Percentiles rank a stretch among this genome's conserved stretches.
phyloP scores from a whole-genome alignment of 1,284 basidiomycete genomes.

The Leccinum griseonigrum region DNA sequence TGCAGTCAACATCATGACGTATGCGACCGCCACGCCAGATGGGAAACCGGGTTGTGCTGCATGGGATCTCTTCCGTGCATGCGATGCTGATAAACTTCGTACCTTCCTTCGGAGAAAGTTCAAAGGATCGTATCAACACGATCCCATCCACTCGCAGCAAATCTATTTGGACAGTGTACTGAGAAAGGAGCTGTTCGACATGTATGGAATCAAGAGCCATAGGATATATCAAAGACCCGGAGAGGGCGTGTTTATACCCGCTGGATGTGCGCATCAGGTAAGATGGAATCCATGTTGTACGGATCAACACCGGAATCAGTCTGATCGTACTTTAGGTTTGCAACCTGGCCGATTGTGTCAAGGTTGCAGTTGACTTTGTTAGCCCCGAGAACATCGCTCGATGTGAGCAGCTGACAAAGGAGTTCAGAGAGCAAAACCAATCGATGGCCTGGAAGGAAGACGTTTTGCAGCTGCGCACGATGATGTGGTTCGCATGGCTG shows the following conservation, averaged over 20 bases:
- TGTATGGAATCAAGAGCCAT: constrained; percentile 73
- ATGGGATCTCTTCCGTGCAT: constrained; percentile 88
- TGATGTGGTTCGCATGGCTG: constrained; percentile 92
- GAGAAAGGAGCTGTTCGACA: constrained; percentile 65
- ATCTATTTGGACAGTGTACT: constrained; percentile 79
- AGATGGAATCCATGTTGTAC: constrained; percentile 23
- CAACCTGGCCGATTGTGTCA: constrained; percentile 90
- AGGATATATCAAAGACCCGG: constrained; percentile 87
- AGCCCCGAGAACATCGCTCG: constrained; percentile 87
- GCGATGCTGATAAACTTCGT: constrained; percentile 80
- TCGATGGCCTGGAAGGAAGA: constrained; percentile 91
- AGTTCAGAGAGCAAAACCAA: constrained; percentile 89
- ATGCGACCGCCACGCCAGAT: constrained; percentile 59
- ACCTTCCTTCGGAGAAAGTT: constrained; percentile 65
- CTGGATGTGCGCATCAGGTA: constrained; percentile 94
- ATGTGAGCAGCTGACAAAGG: constrained; percentile 81
- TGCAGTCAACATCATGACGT: constrained; percentile 90
- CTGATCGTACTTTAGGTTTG: constrained; percentile 50
- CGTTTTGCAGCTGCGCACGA: constrained; percentile 85
- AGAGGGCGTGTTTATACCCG: constrained; percentile 95
- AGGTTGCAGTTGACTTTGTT: constrained; percentile 96
- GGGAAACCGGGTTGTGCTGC: constrained; percentile 78
- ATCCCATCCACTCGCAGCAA: constrained; percentile 90
- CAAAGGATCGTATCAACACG: constrained; percentile 52
- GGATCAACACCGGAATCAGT: constrained; percentile 1